These are phyloP conservation scores for Ballota nigra DNA, from an alignment of 257 asterid genomes.

Conservation along the genomic window DNA sequence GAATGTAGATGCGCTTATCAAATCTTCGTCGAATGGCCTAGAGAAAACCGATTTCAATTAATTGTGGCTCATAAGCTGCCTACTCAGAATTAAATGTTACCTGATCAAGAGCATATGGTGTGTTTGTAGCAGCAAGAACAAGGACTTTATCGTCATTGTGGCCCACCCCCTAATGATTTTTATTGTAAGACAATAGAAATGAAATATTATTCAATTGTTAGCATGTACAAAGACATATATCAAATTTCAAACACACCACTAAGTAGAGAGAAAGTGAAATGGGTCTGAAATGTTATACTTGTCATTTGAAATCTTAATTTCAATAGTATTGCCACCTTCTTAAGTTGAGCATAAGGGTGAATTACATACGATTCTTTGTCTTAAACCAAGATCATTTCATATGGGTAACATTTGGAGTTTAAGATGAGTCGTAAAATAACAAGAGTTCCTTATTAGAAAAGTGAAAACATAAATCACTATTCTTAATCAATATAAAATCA, in stretches of 20 bases:
- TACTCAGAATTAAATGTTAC: constrained; percentile 34
- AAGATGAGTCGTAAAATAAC: neutral
- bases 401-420: neutral
- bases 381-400: neutral
- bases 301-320: neutral
- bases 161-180: constrained; percentile 77
- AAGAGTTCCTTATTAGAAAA: neutral
- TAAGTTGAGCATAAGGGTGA: neutral
- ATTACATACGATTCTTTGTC: neutral
- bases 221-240: neutral
- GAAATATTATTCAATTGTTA: neutral
- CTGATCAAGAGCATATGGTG: constrained; percentile 98
- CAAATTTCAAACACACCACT: neutral
- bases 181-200: constrained; percentile 1
- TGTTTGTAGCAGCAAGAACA: constrained; percentile 97
- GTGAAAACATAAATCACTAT: neutral
- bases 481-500: neutral
- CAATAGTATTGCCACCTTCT: neutral
- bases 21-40: constrained; percentile 95
- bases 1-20: constrained; percentile 95
- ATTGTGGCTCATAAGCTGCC: neutral
- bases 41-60: neutral
- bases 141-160: constrained; percentile 98
- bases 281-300: neutral
- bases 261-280: neutral